Evolutionary conservation across 768 basidiomycete genomes (phyloP), one percentile per base, ranked within the genome.

Genomic region (Hemileccinum rubropunctum): DNA sequence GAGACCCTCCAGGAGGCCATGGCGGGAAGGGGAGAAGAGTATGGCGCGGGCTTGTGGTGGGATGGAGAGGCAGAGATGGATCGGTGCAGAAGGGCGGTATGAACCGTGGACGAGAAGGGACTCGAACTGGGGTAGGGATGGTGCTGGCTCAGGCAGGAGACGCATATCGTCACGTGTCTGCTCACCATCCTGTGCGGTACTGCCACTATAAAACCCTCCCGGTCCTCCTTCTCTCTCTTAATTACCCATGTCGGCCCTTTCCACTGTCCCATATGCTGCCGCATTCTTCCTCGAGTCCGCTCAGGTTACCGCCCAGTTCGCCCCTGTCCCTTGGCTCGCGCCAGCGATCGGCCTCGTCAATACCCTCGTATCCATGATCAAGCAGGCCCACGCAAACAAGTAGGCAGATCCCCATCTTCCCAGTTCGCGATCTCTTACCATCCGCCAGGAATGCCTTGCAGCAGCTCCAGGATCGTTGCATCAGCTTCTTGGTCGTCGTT

Each of bases 41-140:
- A 89, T 47, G 0, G 73, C 67, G 39, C 67, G 64, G 15, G 66
- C 61, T 28, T 54, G 57, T 11, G 68, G 60, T 18, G 73, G 64
- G 9, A 59, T 47, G 0, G 86, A 85, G 26, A 87, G 64, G 34
- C 79, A 75, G 32, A 90, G 71, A 54, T 87, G 82, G 42, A 91
- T 70, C 4, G 86, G 86, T 6, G 86, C 83, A 4, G 89, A 84
- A 17, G 84, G 66, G 44, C 80, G 82, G 60, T 82, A 86, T 0
- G 71, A 51, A 1, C 89, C 89, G 21, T 78, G 73, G 28, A 91
- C 67, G 12, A 91, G 70, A n/a, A 90, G 63, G 5, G 80, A 75
- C 15, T 64, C 68, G 67, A 81, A 87, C 2, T 56, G 57, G 4
- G 87, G 86, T n/a, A 87, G 65, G 8, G 60, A 40, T 15, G 78